These are phyloP conservation scores for Croton laevigatus DNA, from an alignment of 441 rosid species.

Conservation along the genomic window DNA sequence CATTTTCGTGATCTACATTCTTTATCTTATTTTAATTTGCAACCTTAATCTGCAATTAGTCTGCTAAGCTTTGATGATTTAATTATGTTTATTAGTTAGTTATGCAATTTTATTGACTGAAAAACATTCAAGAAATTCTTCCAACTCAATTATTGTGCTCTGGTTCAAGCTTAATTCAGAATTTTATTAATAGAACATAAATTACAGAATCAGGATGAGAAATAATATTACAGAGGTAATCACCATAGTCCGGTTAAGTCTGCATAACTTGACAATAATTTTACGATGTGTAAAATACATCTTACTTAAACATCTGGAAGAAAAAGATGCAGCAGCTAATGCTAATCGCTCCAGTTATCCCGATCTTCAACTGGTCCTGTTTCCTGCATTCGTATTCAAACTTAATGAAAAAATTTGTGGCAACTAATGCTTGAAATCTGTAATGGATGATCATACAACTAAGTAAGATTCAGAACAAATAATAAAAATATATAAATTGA, in stretches of 20 bases:
- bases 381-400: slow-evolving; percentile 35
- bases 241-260: not conserved
- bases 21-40: no score
- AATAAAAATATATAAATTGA: not conserved
- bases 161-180: not conserved
- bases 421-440: not conserved
- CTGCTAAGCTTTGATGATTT: no score
- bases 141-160: no score
- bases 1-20: no score
- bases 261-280: not conserved
- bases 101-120: no score
- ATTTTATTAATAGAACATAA: not conserved
- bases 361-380: slow-evolving; percentile 33
- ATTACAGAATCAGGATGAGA: not conserved
- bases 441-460: not conserved
- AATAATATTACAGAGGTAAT: not conserved
- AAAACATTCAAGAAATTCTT: no score
- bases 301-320: not conserved
- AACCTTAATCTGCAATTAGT: no score
- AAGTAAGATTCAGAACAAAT: not conserved
- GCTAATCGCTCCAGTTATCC: slow-evolving; percentile 67
- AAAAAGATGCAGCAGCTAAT: not conserved
- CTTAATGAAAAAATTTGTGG: slow-evolving; percentile 1
- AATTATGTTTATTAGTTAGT: no score
- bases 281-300: not conserved